Evolutionary conservation across 192 early-diverging fungal genomes (phyloP), one percentile per base, ranked within the genome.

Genomic region (Mortierella hygrophila): DNA sequence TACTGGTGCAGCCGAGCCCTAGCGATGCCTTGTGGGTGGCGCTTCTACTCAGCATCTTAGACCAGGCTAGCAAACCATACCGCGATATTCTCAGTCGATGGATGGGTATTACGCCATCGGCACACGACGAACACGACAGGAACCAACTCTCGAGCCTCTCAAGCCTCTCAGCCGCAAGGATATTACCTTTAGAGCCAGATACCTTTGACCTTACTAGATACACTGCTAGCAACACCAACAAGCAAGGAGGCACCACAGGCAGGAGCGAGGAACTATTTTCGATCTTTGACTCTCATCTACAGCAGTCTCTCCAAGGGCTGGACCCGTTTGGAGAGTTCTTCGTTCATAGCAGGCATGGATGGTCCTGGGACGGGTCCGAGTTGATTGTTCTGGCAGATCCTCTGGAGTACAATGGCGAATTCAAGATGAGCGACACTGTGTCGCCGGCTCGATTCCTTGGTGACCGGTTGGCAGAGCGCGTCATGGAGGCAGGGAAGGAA

Each of bases 281-380:
- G 3, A 55, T 84, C 6, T 78, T 85, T 52, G 74, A 78, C n/a
- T 79, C 47, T 13, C 77, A 85, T 72, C 44, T 85, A 11, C 82
- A 85, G 40, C 74, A 76, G 23, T 79, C 82, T 18, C 32, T 85
- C 21, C 82, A 79, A 37, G 78, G 77, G 13, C 68, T 85, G 46
- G 89, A 90, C 26, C 89, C 84, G 6, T 90, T 87, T 47, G 74
- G 57, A 1, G 89, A 90, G 71, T 89, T 89, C 46, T 90, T 90
- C 77, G 76, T 89, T 1, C 32, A 65, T 5, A 85, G 82, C 42
- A 55, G n/a, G 20, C 82, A 79, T 54, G 68, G 23, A 7, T 85
- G 82, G 82, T 75, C 82, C 0, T 85, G 82, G 82, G 71, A 82
- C 60, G 77, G 78, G 0, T 40, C 76, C 13, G 74, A 65, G 29